phyloP scores from a whole-genome alignment of 495 filamentous ascomycete genomes.

The Cercophora scortea region DNA sequence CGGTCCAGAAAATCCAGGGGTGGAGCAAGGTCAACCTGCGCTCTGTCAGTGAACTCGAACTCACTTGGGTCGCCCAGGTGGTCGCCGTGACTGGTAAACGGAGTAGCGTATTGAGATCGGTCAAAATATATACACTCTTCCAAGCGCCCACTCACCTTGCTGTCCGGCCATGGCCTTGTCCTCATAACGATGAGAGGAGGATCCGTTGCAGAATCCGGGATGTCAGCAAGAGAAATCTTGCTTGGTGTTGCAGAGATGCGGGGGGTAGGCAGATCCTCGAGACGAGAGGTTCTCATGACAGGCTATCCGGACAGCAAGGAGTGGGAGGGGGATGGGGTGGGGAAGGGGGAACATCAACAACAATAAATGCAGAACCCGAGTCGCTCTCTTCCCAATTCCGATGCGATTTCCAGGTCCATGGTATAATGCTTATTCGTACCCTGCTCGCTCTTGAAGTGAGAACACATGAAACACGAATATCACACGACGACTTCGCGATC shows the following conservation, averaged over 20 bases:
- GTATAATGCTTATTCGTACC: conserved; percentile 17
- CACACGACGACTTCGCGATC: conserved; percentile 20
- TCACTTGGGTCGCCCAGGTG: conserved; percentile 3
- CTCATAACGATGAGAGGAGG: conserved; percentile 21
- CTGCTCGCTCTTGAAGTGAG: conserved; percentile 12
- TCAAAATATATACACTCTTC: conserved; percentile 38
- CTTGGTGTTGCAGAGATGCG: no score
- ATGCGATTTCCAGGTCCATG: conserved; percentile 12
- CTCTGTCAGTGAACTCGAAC: conserved; percentile 16
- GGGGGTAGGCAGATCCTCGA: background rate
- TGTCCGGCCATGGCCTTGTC: conserved; percentile 32
- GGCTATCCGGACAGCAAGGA: conserved; percentile 25
- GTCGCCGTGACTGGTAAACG: conserved; percentile 9
- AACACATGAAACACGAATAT: conserved; percentile 17
- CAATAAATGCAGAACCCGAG: conserved; percentile 4
- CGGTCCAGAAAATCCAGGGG: background rate
- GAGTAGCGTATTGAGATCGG: conserved; percentile 23
- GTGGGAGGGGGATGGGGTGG: no score
- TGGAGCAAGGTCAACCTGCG: conserved; percentile 6
- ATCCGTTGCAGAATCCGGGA: conserved; percentile 4
- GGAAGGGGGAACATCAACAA: conserved; percentile 1
- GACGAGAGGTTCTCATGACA: conserved; percentile 6
- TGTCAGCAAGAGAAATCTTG: conserved; percentile 1
- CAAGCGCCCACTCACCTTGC: conserved; percentile 39
- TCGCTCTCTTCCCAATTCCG: conserved; percentile 13